Evolutionary conservation across 176 grass and related monocot species (phyloP).

Genomic region (Stipa capillata): DNA sequence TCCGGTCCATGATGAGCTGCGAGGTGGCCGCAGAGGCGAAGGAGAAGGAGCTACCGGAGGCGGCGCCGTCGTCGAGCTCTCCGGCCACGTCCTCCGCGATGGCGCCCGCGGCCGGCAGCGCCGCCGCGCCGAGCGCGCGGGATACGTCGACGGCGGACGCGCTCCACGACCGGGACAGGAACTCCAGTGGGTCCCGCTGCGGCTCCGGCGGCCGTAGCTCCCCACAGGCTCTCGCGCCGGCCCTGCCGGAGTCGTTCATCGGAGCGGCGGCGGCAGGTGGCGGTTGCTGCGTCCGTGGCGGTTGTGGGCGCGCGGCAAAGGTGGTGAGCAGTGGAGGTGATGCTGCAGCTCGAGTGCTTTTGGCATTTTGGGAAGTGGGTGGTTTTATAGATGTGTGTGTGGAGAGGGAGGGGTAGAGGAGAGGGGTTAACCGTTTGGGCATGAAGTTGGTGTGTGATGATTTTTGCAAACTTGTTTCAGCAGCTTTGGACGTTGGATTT

Average conservation of each 20-base stretch:
- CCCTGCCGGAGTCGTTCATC: conserved; percentile 16
- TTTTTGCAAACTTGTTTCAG: background rate
- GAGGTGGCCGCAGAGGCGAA: conserved; percentile 87
- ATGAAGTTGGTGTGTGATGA: background rate
- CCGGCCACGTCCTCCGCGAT: conserved; percentile 54
- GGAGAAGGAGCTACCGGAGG: conserved; percentile 74
- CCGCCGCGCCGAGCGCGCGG: conserved; percentile 24
- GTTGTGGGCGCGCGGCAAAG: background rate
- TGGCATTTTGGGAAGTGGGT: conserved; percentile 14
- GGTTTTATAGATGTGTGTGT: conserved; percentile 31
- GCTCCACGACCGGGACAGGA: conserved; percentile 89
- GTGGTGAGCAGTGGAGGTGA: background rate
- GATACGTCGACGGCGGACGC: conserved; percentile 63
- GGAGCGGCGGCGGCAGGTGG: background rate
- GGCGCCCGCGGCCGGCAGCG: background rate
- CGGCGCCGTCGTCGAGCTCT: conserved; percentile 42
- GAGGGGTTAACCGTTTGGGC: background rate
- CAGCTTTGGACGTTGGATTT: background rate
- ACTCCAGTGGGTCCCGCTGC: conserved; percentile 68
- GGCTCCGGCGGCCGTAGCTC: conserved; percentile 35
- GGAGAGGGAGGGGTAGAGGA: background rate
- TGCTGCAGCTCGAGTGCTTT: background rate
- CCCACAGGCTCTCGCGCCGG: background rate
- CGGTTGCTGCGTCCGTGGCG: background rate
- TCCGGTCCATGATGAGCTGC: conserved; percentile 83